Percentiles rank a stretch among this genome's conserved stretches.
phyloP scores from a whole-genome alignment of 495 filamentous ascomycete genomes.

The Sabuloglossum arenarium region DNA sequence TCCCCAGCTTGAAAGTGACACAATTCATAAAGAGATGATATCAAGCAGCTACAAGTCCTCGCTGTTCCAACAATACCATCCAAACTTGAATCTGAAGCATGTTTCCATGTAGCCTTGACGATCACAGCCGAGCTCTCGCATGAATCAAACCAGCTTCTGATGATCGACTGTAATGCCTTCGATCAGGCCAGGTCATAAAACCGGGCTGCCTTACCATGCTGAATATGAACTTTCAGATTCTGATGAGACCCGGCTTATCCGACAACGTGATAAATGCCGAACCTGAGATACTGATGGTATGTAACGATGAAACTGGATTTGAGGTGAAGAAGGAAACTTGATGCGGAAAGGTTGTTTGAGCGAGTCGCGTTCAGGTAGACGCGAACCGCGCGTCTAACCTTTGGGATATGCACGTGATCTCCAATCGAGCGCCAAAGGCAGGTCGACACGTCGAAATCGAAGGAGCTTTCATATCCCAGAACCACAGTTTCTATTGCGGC shows the following conservation, averaged over 20 bases:
- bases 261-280: neutral
- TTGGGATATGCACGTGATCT: neutral
- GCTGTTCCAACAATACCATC: neutral
- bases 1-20: neutral
- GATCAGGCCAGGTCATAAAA: neutral
- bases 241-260: too few relatives aligned
- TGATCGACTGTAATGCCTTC: too few relatives aligned
- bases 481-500: neutral
- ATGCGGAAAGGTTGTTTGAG: neutral
- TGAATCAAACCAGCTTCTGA: too few relatives aligned
- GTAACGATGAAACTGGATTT: neutral
- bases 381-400: constrained; percentile 1
- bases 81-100: neutral
- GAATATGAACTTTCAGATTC: neutral
- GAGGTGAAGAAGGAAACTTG: neutral
- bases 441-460: neutral
- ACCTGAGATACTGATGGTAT: neutral
- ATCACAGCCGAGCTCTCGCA: neutral
- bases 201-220: neutral
- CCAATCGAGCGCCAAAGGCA: neutral
- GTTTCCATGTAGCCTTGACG: neutral
- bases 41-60: neutral
- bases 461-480: neutral
- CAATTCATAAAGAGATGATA: neutral
- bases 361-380: neutral